Evolutionary conservation across 1,139 yeast genomes (phyloP).

Genomic region (Meyerozyma elateridarum): DNA sequence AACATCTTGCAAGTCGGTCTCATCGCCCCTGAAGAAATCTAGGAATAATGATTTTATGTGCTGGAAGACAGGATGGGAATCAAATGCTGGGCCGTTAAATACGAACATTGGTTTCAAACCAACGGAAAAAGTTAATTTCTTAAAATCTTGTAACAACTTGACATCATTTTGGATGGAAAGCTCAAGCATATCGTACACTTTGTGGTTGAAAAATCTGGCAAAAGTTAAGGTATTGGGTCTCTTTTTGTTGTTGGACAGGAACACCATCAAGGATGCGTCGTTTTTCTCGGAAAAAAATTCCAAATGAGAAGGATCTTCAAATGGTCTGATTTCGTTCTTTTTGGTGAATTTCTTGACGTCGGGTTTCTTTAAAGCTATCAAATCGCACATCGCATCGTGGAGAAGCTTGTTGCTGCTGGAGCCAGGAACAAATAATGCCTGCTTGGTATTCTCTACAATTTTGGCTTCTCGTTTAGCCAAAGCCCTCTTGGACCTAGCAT

Average conservation of each 20-base stretch:
- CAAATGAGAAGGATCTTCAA: slow-evolving; percentile 81
- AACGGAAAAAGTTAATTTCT: slow-evolving; percentile 70
- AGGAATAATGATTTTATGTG: slow-evolving; percentile 84
- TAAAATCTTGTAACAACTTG: slow-evolving; percentile 77
- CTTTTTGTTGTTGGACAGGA: slow-evolving; percentile 80
- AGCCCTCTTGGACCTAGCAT: slow-evolving; percentile 94
- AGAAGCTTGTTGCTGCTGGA: slow-evolving; percentile 71
- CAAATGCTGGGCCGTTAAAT: slow-evolving; percentile 91
- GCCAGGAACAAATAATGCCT: slow-evolving; percentile 90
- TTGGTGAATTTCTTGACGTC: slow-evolving; percentile 79
- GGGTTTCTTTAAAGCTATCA: slow-evolving; percentile 90
- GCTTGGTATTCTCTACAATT: slow-evolving; percentile 82
- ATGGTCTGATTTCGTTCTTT: slow-evolving; percentile 87
- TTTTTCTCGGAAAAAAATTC: slow-evolving; percentile 95
- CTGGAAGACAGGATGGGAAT: slow-evolving; percentile 78
- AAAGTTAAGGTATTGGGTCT: slow-evolving; percentile 90
- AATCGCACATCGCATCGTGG: slow-evolving; percentile 87
- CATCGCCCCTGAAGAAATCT: slow-evolving; percentile 89
- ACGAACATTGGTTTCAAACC: slow-evolving; percentile 95
- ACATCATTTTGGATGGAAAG: slow-evolving; percentile 64
- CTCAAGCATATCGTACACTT: slow-evolving; percentile 92
- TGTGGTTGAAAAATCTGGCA: slow-evolving; percentile 83
- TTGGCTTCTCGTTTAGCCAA: slow-evolving; percentile 85
- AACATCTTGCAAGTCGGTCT: slow-evolving; percentile 80
- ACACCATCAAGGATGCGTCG: slow-evolving; percentile 81